These are phyloP conservation scores for Verruconis gallopava DNA, from an alignment of 2,329 filamentous ascomycete species.

Conservation along the genomic window DNA sequence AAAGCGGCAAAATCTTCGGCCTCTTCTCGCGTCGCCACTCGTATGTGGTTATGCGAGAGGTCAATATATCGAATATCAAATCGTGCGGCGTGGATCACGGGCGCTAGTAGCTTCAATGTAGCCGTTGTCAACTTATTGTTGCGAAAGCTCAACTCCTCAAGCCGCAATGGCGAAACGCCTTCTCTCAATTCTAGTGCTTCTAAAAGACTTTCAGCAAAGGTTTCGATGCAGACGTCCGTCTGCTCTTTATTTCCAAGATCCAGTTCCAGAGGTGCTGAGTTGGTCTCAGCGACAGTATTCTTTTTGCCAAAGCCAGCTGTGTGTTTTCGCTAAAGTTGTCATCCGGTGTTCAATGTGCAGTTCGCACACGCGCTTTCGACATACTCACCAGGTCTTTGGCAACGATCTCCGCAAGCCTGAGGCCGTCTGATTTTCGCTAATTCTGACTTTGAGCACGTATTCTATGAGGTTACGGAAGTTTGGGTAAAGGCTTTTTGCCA, in stretches of 20 bases:
- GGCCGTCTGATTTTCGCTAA: conserved; percentile 30
- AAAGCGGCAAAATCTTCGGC: conserved; percentile 31
- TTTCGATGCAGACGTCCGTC: conserved; percentile 32
- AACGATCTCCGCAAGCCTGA: conserved; percentile 33
- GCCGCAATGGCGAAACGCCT: conserved; percentile 17
- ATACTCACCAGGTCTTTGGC: conserved; percentile 30
- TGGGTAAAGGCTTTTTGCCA: not conserved
- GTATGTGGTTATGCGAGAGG: conserved; percentile 33
- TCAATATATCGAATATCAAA: conserved; percentile 35
- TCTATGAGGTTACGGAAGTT: not conserved
- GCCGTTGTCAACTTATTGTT: conserved; percentile 31
- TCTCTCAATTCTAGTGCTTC: conserved; percentile 24
- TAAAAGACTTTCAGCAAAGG: conserved; percentile 30
- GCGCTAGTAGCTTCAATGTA: conserved; percentile 28
- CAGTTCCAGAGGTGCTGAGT: conserved; percentile 26
- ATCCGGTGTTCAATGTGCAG: conserved; percentile 13
- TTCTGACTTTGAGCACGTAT: conserved; percentile 12
- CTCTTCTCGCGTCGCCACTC: conserved; percentile 24
- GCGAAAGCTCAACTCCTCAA: conserved; percentile 34
- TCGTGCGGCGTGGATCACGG: conserved; percentile 28
- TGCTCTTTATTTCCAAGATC: conserved; percentile 32
- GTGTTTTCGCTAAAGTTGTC: conserved; percentile 16
- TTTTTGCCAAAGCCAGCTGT: conserved; percentile 16
- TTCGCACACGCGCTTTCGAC: conserved; percentile 10
- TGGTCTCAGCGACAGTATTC: conserved; percentile 21